A percentile compares a stretch with the other conserved stretches of the same genome.
phyloP scores from a whole-genome alignment of 345 rosid species.

The Capsella bursapastoris region DNA sequence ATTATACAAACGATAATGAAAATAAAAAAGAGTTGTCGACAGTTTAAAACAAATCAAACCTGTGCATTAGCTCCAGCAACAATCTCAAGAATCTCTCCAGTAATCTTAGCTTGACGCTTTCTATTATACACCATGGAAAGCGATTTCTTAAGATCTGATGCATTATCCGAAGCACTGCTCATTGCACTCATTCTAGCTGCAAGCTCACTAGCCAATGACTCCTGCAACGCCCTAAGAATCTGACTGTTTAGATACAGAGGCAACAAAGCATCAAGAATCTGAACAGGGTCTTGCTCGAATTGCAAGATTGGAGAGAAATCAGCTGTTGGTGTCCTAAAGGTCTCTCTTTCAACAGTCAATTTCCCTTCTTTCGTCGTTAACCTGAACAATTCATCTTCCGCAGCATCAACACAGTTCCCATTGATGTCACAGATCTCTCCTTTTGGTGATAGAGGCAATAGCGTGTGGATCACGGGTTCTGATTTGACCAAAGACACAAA shows the following conservation, averaged over 20 bases:
- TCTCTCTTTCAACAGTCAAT: slow-evolving; percentile 78
- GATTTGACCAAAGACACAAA: slow-evolving; percentile 88
- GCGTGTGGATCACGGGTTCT: slow-evolving; percentile 85
- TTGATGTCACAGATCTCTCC: slow-evolving; percentile 93
- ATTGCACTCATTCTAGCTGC: slow-evolving; percentile 96
- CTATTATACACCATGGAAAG: slow-evolving; percentile 73
- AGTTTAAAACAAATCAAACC: slow-evolving; percentile 35
- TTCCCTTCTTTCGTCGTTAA: slow-evolving; percentile 92
- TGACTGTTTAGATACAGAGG: slow-evolving; percentile 95
- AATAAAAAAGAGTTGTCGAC: slow-evolving; percentile 13
- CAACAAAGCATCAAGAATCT: slow-evolving; percentile 90
- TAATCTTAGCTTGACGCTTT: slow-evolving; percentile 92
- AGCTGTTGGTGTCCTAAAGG: slow-evolving; percentile 56
- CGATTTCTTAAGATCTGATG: slow-evolving; percentile 66
- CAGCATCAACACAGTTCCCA: slow-evolving; percentile 90
- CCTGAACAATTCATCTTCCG: slow-evolving; percentile 92
- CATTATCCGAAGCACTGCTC: slow-evolving; percentile 92
- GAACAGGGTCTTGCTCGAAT: slow-evolving; percentile 96
- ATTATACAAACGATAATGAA: slow-evolving; percentile 31
- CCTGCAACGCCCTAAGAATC: slow-evolving; percentile 92
- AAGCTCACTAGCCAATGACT: slow-evolving; percentile 90
- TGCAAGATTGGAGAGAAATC: slow-evolving; percentile 84
- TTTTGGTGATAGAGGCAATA: slow-evolving; percentile 85
- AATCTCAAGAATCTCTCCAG: slow-evolving; percentile 94
- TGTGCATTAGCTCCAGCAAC: slow-evolving; percentile 92